Conservation (phyloP, 306 rosid genomes). For the Dryas alaskensis region DNA sequence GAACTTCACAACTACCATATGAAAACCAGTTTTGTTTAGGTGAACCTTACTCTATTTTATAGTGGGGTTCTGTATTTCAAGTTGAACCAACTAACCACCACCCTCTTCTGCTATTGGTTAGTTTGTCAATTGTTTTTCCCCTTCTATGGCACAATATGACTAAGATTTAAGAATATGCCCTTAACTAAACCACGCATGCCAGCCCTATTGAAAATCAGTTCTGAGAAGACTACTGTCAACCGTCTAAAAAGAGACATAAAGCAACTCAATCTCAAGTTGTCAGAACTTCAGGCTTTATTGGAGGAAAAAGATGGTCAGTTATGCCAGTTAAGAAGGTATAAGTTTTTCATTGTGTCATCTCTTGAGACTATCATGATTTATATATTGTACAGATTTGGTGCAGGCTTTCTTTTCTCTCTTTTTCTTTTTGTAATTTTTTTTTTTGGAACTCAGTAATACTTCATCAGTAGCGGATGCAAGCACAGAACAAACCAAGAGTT, state of each 20-base stretch:
- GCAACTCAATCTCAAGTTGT: conserved; percentile 69
- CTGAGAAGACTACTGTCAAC: conserved; percentile 69
- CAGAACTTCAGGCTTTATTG: conserved; percentile 77
- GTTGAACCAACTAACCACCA: neutral
- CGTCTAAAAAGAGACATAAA: conserved; percentile 67
- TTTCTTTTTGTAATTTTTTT: neutral
- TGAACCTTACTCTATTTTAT: neutral
- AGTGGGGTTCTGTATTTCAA: neutral
- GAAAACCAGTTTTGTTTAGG: neutral
- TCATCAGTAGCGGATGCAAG: conserved; percentile 43
- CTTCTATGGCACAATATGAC: neutral
- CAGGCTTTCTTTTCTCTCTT: neutral
- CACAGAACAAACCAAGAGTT: conserved; percentile 45
- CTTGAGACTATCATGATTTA: neutral
- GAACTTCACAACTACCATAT: neutral
- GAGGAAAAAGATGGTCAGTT: conserved; percentile 75
- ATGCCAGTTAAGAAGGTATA: conserved; percentile 64
- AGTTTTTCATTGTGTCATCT: conserved; percentile 11
- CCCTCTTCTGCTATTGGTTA: neutral
- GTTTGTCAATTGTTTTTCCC: neutral
- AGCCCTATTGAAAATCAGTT: conserved; percentile 73
- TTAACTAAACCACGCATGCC: conserved; percentile 78
- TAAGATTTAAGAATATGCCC: conserved; percentile 34
- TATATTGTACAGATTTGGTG: neutral
- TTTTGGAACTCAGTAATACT: conserved; percentile 22